A percentile compares a stretch with the other conserved stretches of the same genome.
phyloP scores from a whole-genome alignment of 2,329 filamentous ascomycete species.

The Pseudocercospora vitis region DNA sequence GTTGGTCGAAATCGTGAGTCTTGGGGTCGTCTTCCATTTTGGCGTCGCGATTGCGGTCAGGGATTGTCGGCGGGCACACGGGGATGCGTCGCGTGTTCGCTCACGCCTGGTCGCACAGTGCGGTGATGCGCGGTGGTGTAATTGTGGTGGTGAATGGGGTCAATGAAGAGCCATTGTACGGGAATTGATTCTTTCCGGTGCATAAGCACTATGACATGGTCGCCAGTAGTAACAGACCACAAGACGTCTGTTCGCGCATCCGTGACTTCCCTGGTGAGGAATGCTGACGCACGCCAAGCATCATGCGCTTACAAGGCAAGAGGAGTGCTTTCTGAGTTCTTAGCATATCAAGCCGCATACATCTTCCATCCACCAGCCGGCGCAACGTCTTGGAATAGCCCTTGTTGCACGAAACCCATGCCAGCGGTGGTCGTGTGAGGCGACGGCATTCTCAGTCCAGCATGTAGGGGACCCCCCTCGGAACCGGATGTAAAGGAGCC shows the following conservation, averaged over 20 bases:
- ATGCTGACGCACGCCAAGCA: neutral
- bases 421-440: neutral
- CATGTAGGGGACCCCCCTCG: neutral
- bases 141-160: neutral
- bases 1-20: slow-evolving; percentile 39
- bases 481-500: slow-evolving; percentile 5
- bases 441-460: too few relatives aligned
- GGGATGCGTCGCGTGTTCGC: neutral
- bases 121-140: neutral
- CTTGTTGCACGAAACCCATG: neutral
- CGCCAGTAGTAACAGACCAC: neutral
- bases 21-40: slow-evolving; percentile 29
- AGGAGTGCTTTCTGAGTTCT: too few relatives aligned
- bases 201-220: neutral
- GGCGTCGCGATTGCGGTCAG: neutral
- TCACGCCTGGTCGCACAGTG: neutral
- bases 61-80: neutral
- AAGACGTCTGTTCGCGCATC: neutral
- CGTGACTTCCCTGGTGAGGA: neutral
- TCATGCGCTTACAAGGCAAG: neutral
- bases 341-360: too few relatives aligned
- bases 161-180: neutral
- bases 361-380: neutral
- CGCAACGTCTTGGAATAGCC: neutral
- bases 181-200: neutral